These are phyloP conservation scores for Talaromyces stipitatus DNA, from an alignment of 495 filamentous ascomycete genomes.

Conservation along the genomic window DNA sequence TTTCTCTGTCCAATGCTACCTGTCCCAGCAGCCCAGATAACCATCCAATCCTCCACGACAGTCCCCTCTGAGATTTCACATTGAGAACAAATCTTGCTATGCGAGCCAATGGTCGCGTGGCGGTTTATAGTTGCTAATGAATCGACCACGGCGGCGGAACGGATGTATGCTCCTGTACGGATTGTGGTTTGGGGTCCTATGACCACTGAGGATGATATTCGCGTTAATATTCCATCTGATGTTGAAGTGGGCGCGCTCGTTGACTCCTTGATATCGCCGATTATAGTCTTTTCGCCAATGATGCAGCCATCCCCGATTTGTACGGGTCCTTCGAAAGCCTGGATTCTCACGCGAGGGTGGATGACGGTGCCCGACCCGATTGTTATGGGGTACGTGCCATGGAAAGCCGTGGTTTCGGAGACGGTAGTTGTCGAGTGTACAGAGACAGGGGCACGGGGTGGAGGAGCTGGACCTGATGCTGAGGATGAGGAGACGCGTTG, in stretches of 20 bases:
- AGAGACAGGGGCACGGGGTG: conserved; percentile 52
- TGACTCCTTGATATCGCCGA: conserved; percentile 40
- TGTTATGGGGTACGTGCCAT: conserved; percentile 63
- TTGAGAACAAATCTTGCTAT: conserved; percentile 33
- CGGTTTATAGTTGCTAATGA: conserved; percentile 21
- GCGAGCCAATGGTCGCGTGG: conserved; percentile 27
- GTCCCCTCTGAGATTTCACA: conserved; percentile 23
- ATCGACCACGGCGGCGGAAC: conserved; percentile 29
- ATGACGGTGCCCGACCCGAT: conserved; percentile 68
- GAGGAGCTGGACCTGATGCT: conserved; percentile 12
- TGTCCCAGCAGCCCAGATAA: conserved; percentile 36
- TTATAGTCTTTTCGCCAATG: conserved; percentile 60
- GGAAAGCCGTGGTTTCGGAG: conserved; percentile 65
- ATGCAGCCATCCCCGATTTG: conserved; percentile 67
- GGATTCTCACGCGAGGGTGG: conserved; percentile 70
- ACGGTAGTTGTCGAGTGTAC: conserved; percentile 65
- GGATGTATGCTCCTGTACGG: conserved; percentile 27
- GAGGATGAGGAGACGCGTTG: conserved; percentile 20
- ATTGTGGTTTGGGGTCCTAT: conserved; percentile 27
- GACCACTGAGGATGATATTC: conserved; percentile 28
- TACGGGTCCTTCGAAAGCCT: conserved; percentile 60
- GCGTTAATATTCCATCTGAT: conserved; percentile 10
- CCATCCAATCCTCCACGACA: conserved; percentile 30
- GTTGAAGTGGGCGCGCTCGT: conserved; percentile 5
- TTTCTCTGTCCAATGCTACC: conserved; percentile 21